phyloP scores from a whole-genome alignment of 192 early-diverging fungal genomes.

The Backusella parvicylindrica region DNA sequence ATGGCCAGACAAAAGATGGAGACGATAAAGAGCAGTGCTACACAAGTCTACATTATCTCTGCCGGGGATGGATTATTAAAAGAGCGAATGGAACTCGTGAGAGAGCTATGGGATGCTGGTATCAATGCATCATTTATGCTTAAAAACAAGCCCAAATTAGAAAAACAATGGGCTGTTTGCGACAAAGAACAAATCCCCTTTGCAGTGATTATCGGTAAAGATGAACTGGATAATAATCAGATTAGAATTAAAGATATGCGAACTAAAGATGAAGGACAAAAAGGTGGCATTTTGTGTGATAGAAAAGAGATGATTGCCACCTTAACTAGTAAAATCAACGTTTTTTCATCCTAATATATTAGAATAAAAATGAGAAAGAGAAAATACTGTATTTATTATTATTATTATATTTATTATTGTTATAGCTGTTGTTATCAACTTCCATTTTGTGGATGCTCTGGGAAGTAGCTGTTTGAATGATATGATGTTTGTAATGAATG shows the following conservation, averaged over 20 bases:
- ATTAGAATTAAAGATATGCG: slow-evolving; percentile 88
- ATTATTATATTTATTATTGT: too few relatives aligned
- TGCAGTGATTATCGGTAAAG: slow-evolving; percentile 81
- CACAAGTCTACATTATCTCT: slow-evolving; percentile 84
- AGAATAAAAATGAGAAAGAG: neutral
- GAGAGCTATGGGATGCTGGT: slow-evolving; percentile 86
- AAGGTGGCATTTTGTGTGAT: slow-evolving; percentile 47
- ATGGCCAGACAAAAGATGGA: slow-evolving; percentile 54
- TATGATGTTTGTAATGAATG: neutral
- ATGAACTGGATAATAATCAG: slow-evolving; percentile 70
- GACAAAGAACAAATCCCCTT: slow-evolving; percentile 86
- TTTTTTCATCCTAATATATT: neutral
- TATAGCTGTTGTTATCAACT: neutral
- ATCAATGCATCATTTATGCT: slow-evolving; percentile 88
- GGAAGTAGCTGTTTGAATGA: neutral
- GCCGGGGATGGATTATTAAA: slow-evolving; percentile 75
- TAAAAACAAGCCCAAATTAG: slow-evolving; percentile 83
- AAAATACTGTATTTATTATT: neutral
- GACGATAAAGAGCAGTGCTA: slow-evolving; percentile 69
- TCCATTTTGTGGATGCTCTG: neutral
- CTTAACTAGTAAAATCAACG: slow-evolving; percentile 29
- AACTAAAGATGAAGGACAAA: slow-evolving; percentile 49
- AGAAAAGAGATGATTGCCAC: slow-evolving; percentile 57
- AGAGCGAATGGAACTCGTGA: slow-evolving; percentile 81
- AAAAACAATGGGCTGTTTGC: slow-evolving; percentile 73